phyloP scores from a whole-genome alignment of 495 filamentous ascomycete genomes.

The Podospora conica region DNA sequence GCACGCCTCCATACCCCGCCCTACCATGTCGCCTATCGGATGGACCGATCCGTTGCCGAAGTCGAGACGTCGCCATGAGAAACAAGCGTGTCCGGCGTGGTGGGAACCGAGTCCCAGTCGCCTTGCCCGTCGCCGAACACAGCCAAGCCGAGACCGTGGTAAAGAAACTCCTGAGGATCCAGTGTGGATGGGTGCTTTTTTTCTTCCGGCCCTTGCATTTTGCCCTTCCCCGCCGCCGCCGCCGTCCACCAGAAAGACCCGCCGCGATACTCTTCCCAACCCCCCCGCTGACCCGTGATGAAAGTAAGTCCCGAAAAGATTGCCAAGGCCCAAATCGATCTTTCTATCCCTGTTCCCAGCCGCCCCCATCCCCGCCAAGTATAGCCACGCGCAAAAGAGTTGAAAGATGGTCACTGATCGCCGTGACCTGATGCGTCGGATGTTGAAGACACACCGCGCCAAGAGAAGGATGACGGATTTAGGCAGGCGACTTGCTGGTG shows the following conservation, averaged over 20 bases:
- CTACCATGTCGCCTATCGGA: conserved; percentile 14
- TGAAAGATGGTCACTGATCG: neutral
- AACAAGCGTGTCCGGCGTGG: conserved; percentile 11
- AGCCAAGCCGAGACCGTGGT: conserved; percentile 33
- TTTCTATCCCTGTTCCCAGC: conserved; percentile 31
- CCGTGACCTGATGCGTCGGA: too few species aligned
- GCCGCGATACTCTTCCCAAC: conserved; percentile 25
- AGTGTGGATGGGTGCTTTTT: conserved; percentile 38
- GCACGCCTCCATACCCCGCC: conserved; percentile 36
- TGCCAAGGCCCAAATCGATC: conserved; percentile 31
- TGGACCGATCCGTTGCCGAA: conserved; percentile 3
- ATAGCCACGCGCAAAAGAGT: conserved; percentile 24
- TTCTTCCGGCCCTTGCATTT: conserved; percentile 39
- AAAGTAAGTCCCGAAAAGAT: conserved; percentile 35
- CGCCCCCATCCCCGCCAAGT: conserved; percentile 15
- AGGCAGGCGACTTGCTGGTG: conserved; percentile 60
- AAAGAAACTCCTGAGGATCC: conserved; percentile 31
- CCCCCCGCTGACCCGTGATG: conserved; percentile 28
- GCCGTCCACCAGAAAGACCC: conserved; percentile 23
- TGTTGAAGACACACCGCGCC: neutral
- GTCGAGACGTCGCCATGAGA: conserved; percentile 5
- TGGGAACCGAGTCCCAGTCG: conserved; percentile 2
- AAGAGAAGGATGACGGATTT: conserved; percentile 17
- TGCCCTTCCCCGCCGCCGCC: conserved; percentile 24
- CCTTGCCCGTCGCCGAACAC: conserved; percentile 2